These are phyloP conservation scores for Rosa hybrid DNA, from an alignment of 331 rosid genomes.

Conservation along the genomic window DNA sequence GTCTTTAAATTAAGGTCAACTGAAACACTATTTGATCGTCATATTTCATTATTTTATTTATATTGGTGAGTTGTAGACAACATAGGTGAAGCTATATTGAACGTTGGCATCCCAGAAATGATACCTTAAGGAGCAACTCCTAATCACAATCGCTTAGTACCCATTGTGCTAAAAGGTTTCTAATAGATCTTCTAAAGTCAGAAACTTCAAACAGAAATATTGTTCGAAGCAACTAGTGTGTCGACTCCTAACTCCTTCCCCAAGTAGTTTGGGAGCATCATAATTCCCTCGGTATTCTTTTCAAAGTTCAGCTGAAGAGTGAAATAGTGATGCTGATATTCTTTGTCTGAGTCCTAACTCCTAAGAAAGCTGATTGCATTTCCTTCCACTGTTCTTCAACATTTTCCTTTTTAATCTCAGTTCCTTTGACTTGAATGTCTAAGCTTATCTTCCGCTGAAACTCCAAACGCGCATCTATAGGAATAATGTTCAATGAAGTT, in stretches of 20 bases:
- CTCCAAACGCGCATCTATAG: not conserved
- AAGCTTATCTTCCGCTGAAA: not conserved
- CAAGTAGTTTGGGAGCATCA: not conserved
- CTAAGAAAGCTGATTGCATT: not conserved
- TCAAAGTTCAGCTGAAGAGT: not conserved
- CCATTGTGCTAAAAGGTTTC: not conserved
- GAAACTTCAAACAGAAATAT: not conserved
- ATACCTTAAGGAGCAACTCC: not conserved
- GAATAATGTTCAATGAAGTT: not conserved
- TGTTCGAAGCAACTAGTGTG: not conserved
- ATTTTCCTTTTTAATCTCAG: not conserved
- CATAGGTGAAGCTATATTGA: slow-evolving; percentile 24
- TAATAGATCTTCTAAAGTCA: not conserved
- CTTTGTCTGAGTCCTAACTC: not conserved
- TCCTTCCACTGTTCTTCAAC: not conserved
- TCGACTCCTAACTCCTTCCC: not conserved
- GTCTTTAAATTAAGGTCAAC: slow-evolving; percentile 40
- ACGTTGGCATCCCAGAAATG: slow-evolving; percentile 13
- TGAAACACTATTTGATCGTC: slow-evolving; percentile 41
- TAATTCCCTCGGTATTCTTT: not conserved
- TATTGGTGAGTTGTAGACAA: slow-evolving; percentile 14
- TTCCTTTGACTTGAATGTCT: not conserved
- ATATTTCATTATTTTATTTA: slow-evolving; percentile 29
- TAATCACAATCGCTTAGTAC: not conserved
- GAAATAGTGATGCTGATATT: not conserved